Percentiles rank a stretch among this genome's conserved stretches.
These are phyloP conservation scores for Aureobasidium lini DNA, from an alignment of 2,329 filamentous ascomycete species.

Conservation along the genomic window DNA sequence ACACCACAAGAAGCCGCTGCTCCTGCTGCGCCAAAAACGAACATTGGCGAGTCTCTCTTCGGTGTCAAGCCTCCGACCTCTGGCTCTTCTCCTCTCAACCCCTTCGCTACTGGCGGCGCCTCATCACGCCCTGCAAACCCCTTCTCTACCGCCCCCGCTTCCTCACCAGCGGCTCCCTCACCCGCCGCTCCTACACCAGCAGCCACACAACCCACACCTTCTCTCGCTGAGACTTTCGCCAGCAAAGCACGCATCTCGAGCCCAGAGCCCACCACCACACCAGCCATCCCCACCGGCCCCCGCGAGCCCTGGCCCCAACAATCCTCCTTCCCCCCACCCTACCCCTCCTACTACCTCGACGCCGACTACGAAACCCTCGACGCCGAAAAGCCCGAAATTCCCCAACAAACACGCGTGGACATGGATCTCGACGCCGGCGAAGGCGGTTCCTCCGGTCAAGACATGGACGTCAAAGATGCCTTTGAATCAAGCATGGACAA, in stretches of 20 bases:
- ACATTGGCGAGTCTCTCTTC: conserved; percentile 63
- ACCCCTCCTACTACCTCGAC: conserved; percentile 71
- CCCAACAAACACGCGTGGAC: conserved; percentile 38
- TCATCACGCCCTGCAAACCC: conserved; percentile 54
- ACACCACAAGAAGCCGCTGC: conserved; percentile 19
- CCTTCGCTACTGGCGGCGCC: conserved; percentile 49
- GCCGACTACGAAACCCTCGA: conserved; percentile 89
- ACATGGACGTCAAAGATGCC: conserved; percentile 39
- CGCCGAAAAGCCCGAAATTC: conserved; percentile 43
- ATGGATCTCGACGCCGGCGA: conserved; percentile 26
- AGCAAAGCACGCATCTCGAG: conserved; percentile 55
- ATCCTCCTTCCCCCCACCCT: conserved; percentile 59
- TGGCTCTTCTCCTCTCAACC: conserved; percentile 39
- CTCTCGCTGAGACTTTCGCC: conserved; percentile 68
- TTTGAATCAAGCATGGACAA: conserved; percentile 43
- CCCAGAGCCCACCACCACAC: conserved; percentile 26
- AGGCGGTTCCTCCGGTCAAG: conserved; percentile 22
- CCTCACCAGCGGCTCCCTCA: conserved; percentile 37
- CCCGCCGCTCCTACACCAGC: conserved; percentile 28
- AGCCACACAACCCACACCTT: conserved; percentile 25
- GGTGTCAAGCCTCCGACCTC: conserved; percentile 46
- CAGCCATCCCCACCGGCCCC: conserved; percentile 27
- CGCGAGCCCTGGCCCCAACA: conserved; percentile 67
- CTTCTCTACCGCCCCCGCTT: conserved; percentile 43
- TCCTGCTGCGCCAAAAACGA: conserved; percentile 29